These are phyloP conservation scores for Arthrobotrys sphaeroides DNA, from an alignment of 2,329 filamentous ascomycete genomes.

Conservation along the genomic window DNA sequence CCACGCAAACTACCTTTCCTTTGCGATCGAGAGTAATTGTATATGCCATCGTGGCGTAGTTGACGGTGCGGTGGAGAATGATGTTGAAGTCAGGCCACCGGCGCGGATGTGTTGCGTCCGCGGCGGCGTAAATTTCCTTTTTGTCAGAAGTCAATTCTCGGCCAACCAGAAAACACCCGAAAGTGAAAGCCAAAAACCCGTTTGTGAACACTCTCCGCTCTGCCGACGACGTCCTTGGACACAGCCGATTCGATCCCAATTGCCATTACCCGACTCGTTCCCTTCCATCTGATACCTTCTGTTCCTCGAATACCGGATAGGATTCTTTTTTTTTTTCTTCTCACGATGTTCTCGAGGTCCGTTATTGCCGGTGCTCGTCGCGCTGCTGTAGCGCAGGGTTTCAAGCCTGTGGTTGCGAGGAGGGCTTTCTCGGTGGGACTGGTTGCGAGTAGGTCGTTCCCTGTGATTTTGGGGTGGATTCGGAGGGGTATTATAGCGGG, in stretches of 20 bases:
- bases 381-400: slow-evolving; percentile 35
- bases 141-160: slow-evolving; percentile 19
- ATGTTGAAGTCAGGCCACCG: slow-evolving; percentile 51
- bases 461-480: neutral
- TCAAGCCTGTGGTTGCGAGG: slow-evolving; percentile 39
- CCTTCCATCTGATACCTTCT: neutral
- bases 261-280: neutral
- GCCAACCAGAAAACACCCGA: slow-evolving; percentile 50
- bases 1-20: too few relatives aligned
- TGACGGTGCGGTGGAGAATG: neutral
- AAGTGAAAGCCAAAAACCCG: neutral
- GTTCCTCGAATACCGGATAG: neutral
- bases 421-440: slow-evolving; percentile 48
- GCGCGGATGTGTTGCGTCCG: slow-evolving; percentile 42
- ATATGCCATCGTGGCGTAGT: neutral
- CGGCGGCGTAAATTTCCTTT: slow-evolving; percentile 54
- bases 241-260: neutral
- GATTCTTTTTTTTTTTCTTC: too few relatives aligned
- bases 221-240: neutral
- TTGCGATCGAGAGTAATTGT: too few relatives aligned
- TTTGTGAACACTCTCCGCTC: slow-evolving; percentile 46
- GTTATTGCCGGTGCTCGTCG: slow-evolving; percentile 45
- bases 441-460: slow-evolving; percentile 37
- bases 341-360: slow-evolving; percentile 47
- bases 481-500: neutral